Conservation (phyloP, 805 yeast genomes). For the Pichia cephalocereana region DNA sequence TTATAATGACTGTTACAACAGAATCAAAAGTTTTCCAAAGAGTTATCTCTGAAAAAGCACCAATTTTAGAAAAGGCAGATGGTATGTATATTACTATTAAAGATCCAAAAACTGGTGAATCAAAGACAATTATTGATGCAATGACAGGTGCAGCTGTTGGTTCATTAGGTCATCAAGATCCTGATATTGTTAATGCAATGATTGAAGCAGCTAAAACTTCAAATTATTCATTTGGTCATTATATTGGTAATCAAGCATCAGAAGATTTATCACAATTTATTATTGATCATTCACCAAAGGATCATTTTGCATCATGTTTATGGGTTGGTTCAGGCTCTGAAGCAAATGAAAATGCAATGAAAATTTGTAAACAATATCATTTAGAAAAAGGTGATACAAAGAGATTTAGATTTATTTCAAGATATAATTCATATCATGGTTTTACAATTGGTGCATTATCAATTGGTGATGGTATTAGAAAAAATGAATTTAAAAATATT, state of each 20-base stretch:
- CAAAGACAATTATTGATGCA: constrained; percentile 31
- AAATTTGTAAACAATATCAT: constrained; percentile 49
- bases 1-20: constrained; percentile 3
- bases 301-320: constrained; percentile 31
- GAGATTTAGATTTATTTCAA: constrained; percentile 34
- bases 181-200: constrained; percentile 32
- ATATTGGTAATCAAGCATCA: constrained; percentile 30
- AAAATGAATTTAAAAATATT: constrained; percentile 24
- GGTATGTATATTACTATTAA: constrained; percentile 19
- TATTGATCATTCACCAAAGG: constrained; percentile 31
- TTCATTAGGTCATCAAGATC: constrained; percentile 36
- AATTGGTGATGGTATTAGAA: constrained; percentile 30
- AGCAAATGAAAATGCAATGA: constrained; percentile 72
- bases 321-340: constrained; percentile 69
- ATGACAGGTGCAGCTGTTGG: constrained; percentile 49
- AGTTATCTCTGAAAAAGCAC: constrained; percentile 14
- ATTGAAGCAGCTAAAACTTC: constrained; percentile 27
- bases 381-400: constrained; percentile 34
- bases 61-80: constrained; percentile 15
- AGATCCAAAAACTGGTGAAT: constrained; percentile 33
- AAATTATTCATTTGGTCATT: constrained; percentile 29
- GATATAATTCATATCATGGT: constrained; percentile 41
- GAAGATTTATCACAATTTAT: constrained; percentile 38
- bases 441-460: constrained; percentile 39
- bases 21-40: constrained; percentile 16